Evolutionary conservation across 1,284 basidiomycete genomes (phyloP).

Genomic region (Fomitopsis palustris): DNA sequence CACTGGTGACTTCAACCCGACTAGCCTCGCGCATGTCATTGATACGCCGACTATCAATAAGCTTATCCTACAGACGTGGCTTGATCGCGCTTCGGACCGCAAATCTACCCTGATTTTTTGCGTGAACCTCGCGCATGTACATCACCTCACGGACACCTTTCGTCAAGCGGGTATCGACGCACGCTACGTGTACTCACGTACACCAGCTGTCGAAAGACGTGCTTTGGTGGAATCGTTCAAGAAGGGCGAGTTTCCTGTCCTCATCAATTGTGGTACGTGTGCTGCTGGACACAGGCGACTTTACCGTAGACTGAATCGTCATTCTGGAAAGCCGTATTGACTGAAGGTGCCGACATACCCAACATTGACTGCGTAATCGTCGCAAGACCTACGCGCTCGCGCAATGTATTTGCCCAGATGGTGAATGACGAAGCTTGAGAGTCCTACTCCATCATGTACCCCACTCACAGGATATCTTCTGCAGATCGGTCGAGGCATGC

Average conservation of each 20-base stretch:
- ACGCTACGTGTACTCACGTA: conserved; percentile 74
- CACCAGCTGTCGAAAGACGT: conserved; percentile 63
- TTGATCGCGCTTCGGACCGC: conserved; percentile 72
- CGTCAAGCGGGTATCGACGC: conserved; percentile 82
- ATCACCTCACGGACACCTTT: conserved; percentile 73
- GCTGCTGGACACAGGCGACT: not conserved
- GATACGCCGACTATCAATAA: conserved; percentile 77
- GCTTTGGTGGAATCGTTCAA: conserved; percentile 70
- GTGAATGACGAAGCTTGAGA: conserved; percentile 33
- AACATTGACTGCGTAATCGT: conserved; percentile 91
- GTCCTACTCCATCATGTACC: too few species aligned
- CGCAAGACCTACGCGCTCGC: conserved; percentile 83
- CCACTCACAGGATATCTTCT: not conserved
- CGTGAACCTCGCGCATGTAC: conserved; percentile 84
- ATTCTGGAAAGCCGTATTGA: conserved; percentile 68
- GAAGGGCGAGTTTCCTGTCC: conserved; percentile 74
- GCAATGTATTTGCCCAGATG: conserved; percentile 94
- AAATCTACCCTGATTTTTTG: conserved; percentile 91
- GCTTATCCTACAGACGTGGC: conserved; percentile 77
- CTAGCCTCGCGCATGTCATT: conserved; percentile 73
- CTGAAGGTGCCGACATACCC: conserved; percentile 89
- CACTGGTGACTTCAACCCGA: conserved; percentile 79
- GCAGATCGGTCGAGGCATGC: conserved; percentile 90
- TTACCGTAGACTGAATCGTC: not conserved
- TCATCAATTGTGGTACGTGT: conserved; percentile 82